Evolutionary conservation across 192 early-diverging fungal species (phyloP), one percentile per base, ranked within the genome.

Genomic region (Coemansia sp.): DNA sequence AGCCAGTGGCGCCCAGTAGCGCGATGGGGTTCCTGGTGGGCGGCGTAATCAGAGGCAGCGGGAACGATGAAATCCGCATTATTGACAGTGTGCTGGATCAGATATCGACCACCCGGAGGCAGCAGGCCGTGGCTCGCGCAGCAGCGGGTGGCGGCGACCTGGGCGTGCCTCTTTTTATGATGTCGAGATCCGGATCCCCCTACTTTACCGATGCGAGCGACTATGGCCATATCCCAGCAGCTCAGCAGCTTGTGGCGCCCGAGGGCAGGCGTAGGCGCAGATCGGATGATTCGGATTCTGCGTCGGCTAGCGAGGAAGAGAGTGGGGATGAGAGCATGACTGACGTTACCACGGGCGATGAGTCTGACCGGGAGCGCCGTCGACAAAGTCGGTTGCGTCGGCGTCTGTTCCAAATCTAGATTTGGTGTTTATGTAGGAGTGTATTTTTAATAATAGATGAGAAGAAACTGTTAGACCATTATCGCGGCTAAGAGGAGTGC

Each of bases 51-150:
- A 42, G 42, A 20, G 70, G 65, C 38, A 69, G 77, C 25, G 68
- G 68, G 20, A 39, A 72, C 35, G 67, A 68, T 18, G 78, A 81
- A 41, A 67, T 58, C 1, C 62, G 73, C 0, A 70, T 72, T 25
- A 76, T 81, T 10, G 72, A 81, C 56, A 67, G 75, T 47, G 73
- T 81, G 42, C 64, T 81, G 37, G 61, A 69, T 28, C 78, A 75
- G 41, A 81, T 81, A 26, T 81, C 78, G 36, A 75, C 69, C 7
- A 59, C 69, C 0, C 69, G 78, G 1, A 42, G 78, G 23, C 60
- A 35, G 41, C 37, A 57, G 13, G 61, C 43, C n/a, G n/a, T n/a
- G 47, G 52, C 45, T 45, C 69, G 59, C 34, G 38, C 37, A 4
- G 21, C 52, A 2, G 53, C 37, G 5, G 47, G 52, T 18, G 59